phyloP scores from a whole-genome alignment of 192 early-diverging fungal species.

The Podila horticola region DNA sequence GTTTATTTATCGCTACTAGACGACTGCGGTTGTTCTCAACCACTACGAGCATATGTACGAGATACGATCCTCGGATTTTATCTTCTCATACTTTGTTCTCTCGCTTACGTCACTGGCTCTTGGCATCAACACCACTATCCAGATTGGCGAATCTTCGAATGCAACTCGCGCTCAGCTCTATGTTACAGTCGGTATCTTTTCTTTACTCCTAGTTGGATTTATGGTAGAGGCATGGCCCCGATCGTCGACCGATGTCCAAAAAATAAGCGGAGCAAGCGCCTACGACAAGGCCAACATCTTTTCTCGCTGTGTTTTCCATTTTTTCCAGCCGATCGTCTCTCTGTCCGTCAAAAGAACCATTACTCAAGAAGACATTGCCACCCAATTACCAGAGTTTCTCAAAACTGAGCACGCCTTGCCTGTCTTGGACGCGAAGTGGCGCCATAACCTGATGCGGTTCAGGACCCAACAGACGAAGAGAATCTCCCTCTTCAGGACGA shows the following conservation, averaged over 20 bases:
- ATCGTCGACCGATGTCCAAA: slow-evolving; percentile 11
- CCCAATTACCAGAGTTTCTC: slow-evolving; percentile 18
- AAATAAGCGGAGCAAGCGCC: slow-evolving; percentile 10
- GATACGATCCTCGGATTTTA: slow-evolving; percentile 28
- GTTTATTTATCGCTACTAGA: neutral
- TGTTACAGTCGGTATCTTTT: neutral
- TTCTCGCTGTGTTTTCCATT: slow-evolving; percentile 18
- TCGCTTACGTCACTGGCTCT: neutral
- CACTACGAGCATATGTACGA: slow-evolving; percentile 16
- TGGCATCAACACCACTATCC: neutral
- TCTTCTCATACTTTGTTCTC: slow-evolving; percentile 16
- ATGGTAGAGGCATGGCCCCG: slow-evolving; percentile 33
- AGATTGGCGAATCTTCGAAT: neutral
- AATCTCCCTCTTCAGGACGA: slow-evolving; percentile 10
- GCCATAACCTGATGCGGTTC: neutral
- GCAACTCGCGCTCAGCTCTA: neutral
- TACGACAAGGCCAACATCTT: slow-evolving; percentile 35
- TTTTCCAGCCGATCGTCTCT: slow-evolving; percentile 29
- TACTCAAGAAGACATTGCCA: slow-evolving; percentile 14
- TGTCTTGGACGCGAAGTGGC: slow-evolving; percentile 1
- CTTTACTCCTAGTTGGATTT: slow-evolving; percentile 8
- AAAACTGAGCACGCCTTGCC: neutral
- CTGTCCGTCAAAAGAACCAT: slow-evolving; percentile 17
- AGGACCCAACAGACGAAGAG: neutral
- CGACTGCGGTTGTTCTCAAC: slow-evolving; percentile 6